phyloP scores from a whole-genome alignment of 208 protist genomes.

The Angomonas ambiguus region DNA sequence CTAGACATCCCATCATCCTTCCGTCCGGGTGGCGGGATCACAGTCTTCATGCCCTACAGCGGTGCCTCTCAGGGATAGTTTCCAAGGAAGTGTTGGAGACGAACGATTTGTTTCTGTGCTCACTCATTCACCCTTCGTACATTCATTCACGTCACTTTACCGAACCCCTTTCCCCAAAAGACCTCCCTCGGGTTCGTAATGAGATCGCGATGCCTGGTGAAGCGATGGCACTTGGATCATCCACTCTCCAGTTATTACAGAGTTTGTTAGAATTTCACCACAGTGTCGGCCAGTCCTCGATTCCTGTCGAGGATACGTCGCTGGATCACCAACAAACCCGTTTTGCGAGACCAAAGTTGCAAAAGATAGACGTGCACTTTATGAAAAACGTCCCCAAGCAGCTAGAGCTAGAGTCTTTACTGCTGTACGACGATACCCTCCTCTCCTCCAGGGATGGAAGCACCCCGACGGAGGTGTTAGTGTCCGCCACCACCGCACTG shows the following conservation, averaged over 20 bases:
- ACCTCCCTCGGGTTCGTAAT: conserved; percentile 13
- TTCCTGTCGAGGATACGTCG: background rate
- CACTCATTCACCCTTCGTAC: conserved; percentile 75
- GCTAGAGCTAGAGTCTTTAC: conserved; percentile 26
- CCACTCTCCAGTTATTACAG: conserved; percentile 22
- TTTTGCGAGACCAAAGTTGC: conserved; percentile 19
- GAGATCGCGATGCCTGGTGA: conserved; percentile 71
- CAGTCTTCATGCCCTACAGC: conserved; percentile 21
- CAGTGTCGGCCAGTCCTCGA: background rate
- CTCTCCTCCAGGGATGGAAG: background rate
- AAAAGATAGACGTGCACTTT: conserved; percentile 14
- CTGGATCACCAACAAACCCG: background rate
- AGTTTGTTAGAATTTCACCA: conserved; percentile 4
- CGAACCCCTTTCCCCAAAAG: background rate
- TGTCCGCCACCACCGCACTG: conserved; percentile 58
- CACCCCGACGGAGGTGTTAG: conserved; percentile 45
- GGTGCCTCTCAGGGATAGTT: conserved; percentile 41
- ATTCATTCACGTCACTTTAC: conserved; percentile 13
- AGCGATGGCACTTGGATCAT: conserved; percentile 36
- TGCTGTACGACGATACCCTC: conserved; percentile 32
- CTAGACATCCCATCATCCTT: conserved; percentile 14
- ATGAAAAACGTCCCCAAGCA: conserved; percentile 18
- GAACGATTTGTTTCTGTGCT: conserved; percentile 65
- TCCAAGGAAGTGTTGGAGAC: conserved; percentile 14
- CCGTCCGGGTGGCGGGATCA: conserved; percentile 20